phyloP scores from a whole-genome alignment of 2,329 filamentous ascomycete species.

The Diaporthe sp. region DNA sequence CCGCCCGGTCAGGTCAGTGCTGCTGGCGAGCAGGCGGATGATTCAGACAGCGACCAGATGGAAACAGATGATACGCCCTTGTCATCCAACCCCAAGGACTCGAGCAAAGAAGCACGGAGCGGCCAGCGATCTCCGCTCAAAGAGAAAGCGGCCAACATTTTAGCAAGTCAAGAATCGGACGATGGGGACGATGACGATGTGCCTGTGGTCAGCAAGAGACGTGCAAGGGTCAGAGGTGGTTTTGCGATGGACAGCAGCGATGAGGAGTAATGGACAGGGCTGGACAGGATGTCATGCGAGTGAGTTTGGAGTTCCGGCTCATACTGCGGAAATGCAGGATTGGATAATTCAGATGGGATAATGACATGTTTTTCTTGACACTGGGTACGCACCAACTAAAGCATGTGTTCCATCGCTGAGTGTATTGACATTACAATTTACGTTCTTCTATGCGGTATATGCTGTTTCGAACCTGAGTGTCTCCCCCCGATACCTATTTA shows the following conservation, averaged over 20 bases:
- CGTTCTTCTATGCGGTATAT: slow-evolving; percentile 3
- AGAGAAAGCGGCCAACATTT: slow-evolving; percentile 29
- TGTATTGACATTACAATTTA: slow-evolving; percentile 26
- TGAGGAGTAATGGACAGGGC: slow-evolving; percentile 34
- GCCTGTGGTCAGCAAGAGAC: slow-evolving; percentile 35
- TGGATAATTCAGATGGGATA: neutral
- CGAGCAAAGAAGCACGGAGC: neutral
- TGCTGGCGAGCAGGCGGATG: slow-evolving; percentile 28
- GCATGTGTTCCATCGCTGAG: neutral
- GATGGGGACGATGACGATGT: slow-evolving; percentile 37
- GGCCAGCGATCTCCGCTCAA: slow-evolving; percentile 25
- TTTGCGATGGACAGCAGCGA: slow-evolving; percentile 41
- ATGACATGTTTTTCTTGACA: neutral
- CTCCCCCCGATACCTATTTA: too few relatives aligned
- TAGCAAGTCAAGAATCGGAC: slow-evolving; percentile 10
- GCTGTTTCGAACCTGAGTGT: neutral
- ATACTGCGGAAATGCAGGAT: neutral
- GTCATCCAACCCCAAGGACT: slow-evolving; percentile 36
- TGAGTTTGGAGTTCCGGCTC: slow-evolving; percentile 21
- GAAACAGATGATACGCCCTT: slow-evolving; percentile 45
- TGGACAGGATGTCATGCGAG: neutral
- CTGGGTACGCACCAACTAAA: neutral
- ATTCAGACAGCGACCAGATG: slow-evolving; percentile 47
- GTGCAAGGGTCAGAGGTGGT: slow-evolving; percentile 34
- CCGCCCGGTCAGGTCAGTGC: neutral